Base-by-base conservation (phyloP, 2,329 filamentous ascomycete species). In the Venturia aucupariae region DNA sequence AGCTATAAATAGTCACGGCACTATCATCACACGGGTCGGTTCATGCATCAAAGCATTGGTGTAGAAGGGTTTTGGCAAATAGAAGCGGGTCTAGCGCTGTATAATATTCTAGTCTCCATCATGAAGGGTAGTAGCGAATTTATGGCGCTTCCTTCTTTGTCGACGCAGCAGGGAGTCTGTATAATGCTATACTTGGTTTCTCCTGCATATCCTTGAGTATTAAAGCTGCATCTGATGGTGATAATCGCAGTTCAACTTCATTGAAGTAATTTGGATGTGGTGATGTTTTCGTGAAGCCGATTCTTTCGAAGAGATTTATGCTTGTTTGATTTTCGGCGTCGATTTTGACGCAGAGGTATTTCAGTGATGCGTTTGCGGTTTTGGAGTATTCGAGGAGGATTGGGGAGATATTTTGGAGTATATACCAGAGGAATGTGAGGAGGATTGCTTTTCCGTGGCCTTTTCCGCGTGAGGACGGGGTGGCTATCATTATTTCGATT, bases 401-500 rank as follows among this genome's bases (percentile, higher is more conserved):
- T 0, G 69, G 74, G 0, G 70, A 69, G 30, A 84, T 72, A 63
- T 89, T 79, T 0, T 72, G 72, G 4, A 79, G 68, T 6, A 96
- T 79, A 71, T 92, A 97, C 57, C 79, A 75, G 61, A 97, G 71
- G 64, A 97, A 88, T 0, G 84, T 77, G 2, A 85, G 72, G 0
- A 96, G 79, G 0, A 89, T 84, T 0, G 84, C 82, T 5, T 80
- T 78, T 0, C 90, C 92, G 7, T 86, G 77, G 0, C 91, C 91
- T 8, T 79, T 77, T 0, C 87, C 79, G 30, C 87, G 85, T 38
- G 84, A 76, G 0, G 73, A 71, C 4, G 76, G 76, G 1, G 79
- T 77, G 0, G 91, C 91, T 67, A 96, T 86, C 92, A 96, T 96
- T 67, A 96, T 83, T 74, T 96, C 90, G 7, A 96, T 76, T 72